Evolutionary conservation across 2,329 filamentous ascomycete genomes (phyloP), one percentile per base, ranked within the genome.

Genomic region (Ophiostoma quercus): DNA sequence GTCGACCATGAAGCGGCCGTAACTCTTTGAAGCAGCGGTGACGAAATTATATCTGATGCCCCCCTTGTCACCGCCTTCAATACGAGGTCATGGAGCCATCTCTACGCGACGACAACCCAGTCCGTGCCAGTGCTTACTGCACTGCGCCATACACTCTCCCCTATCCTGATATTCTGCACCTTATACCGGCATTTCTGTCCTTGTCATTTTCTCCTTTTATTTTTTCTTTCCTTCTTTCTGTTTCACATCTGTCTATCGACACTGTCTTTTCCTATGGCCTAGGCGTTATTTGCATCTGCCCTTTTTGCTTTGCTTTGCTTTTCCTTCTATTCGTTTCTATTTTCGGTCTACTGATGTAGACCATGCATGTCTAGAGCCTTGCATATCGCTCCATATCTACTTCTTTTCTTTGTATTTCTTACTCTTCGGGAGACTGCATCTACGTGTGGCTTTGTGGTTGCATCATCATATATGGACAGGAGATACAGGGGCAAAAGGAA

Each of bases 1-100:
- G 76, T 96, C 92, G 77, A 90, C 90, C 68, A 84, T 93, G 79
- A 85, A 87, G 47, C 68, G 68, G 41, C 22, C 51, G 5, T 65
- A 19, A 66, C 43, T 29, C 25, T 1, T n/a, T 39, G 60, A 66
- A 37, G 62, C 32, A 12, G 62, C 62, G 34, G 47, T 37, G 32
- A 68, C 34, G 37, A 5, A 34, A 8, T 2, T 8, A 6, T 5
- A 34, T 34, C 25, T 41, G 39, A 41, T 41, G 12, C 39, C 34
- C 8, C 32, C 57, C 32, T 54, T 6, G 11, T 12, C 51, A 57
- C 14, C 25, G 8, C 57, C 29, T 57, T 22, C 7, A 14, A 25
- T 25, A 57, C n/a, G 51, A 57, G 43, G 43, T n/a, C 51, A 57
- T 29, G 9, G 16, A 22, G 51, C 51, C 22, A 8, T 57, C 43